phyloP scores from a whole-genome alignment of 768 basidiomycete species.

The Chalciporus pseudorubinellus region DNA sequence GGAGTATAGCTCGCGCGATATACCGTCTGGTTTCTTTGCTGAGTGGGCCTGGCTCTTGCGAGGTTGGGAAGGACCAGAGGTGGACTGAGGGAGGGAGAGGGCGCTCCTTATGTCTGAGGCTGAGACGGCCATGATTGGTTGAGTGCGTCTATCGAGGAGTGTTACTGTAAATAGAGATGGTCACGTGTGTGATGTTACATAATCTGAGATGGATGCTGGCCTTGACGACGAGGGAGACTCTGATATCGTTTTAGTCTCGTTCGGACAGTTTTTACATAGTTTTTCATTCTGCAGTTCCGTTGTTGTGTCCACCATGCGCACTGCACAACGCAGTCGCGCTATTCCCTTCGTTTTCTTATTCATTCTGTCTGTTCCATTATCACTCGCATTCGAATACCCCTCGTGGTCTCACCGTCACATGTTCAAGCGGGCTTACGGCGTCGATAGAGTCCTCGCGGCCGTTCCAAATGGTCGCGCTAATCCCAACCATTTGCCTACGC shows the following conservation, averaged over 20 bases:
- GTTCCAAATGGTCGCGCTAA: background rate
- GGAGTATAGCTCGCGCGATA: constrained; percentile 88
- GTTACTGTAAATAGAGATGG: no score
- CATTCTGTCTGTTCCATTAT: background rate
- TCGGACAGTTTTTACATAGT: no score
- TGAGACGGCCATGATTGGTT: constrained; percentile 53
- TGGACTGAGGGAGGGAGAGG: constrained; percentile 57
- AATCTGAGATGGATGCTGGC: no score
- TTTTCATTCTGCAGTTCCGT: no score
- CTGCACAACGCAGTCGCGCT: background rate
- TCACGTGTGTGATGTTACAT: background rate
- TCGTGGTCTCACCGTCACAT: constrained; percentile 1
- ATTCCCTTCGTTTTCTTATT: constrained; percentile 15
- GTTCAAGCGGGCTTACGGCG: constrained; percentile 3
- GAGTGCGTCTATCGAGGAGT: no score
- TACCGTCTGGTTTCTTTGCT: constrained; percentile 79
- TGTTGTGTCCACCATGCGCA: background rate
- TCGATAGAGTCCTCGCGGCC: background rate
- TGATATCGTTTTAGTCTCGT: no score
- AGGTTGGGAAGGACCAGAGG: constrained; percentile 39
- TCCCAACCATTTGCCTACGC: background rate
- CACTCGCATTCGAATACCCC: background rate
- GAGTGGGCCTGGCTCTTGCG: constrained; percentile 42
- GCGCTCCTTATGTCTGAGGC: constrained; percentile 85
- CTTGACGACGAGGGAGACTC: background rate